Evolutionary conservation across 805 yeast species (phyloP).

Genomic region (Torulaspora microellipsoides): DNA sequence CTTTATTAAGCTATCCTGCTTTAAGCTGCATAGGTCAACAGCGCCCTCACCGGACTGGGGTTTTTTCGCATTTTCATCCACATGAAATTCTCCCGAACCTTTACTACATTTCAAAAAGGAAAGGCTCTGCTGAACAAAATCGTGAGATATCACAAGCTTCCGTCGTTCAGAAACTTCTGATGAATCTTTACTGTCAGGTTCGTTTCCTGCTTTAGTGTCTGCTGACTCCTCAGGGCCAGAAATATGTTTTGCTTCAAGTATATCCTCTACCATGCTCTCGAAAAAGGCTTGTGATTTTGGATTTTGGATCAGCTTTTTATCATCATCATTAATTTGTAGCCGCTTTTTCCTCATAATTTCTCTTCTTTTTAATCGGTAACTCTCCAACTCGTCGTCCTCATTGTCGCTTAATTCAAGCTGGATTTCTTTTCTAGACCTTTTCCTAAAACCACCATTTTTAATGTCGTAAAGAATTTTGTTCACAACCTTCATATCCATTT

Average conservation of each 20-base stretch:
- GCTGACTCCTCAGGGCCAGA: constrained; percentile 26
- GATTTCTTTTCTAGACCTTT: constrained; percentile 48
- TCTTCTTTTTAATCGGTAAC: constrained; percentile 41
- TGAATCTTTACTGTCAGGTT: constrained; percentile 28
- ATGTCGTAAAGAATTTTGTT: constrained; percentile 66
- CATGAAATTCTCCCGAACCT: constrained; percentile 33
- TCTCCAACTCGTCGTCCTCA: constrained; percentile 51
- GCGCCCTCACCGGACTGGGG: constrained; percentile 29
- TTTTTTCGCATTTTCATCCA: constrained; percentile 22
- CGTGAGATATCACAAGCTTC: constrained; percentile 44
- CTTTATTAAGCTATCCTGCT: constrained; percentile 38
- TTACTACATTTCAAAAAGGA: constrained; percentile 44
- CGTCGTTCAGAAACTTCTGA: constrained; percentile 34
- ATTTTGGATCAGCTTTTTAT: constrained; percentile 43
- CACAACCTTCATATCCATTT: constrained; percentile 58
- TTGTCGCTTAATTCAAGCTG: constrained; percentile 70
- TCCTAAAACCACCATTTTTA: constrained; percentile 65
- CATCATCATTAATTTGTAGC: constrained; percentile 41
- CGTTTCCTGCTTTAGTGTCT: constrained; percentile 25
- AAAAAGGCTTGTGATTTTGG: constrained; percentile 64
- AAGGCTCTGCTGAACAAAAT: constrained; percentile 51
- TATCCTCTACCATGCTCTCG: constrained; percentile 53
- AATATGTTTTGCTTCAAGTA: constrained; percentile 31
- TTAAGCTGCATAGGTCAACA: constrained; percentile 45
- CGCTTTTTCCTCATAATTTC: constrained; percentile 47